Evolutionary conservation across 257 asterid species (phyloP).

Genomic region (Hygrophila difformis): DNA sequence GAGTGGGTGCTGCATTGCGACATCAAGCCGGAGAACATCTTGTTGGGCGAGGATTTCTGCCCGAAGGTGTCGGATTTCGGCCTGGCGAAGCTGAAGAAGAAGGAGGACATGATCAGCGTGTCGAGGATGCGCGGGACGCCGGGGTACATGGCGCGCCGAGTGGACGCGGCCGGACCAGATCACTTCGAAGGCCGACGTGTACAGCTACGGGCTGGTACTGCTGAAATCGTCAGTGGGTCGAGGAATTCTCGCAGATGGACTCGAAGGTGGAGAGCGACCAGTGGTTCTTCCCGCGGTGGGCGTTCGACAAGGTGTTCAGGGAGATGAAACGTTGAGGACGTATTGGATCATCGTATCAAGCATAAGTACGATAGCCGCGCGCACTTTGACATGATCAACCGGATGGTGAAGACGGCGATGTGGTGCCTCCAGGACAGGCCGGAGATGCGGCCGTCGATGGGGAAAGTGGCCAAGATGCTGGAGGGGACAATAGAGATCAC

Average conservation of each 20-base stretch:
- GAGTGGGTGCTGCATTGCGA: conserved; percentile 94
- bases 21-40: conserved; percentile 85
- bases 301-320: conserved; percentile 59
- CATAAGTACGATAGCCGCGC: conserved; percentile 38
- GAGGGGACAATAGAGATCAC: conserved; percentile 84
- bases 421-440: conserved; percentile 83
- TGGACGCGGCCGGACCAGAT: conserved; percentile 61
- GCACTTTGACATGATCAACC: conserved; percentile 58
- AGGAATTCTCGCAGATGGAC: conserved; percentile 43
- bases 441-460: conserved; percentile 80
- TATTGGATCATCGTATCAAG: conserved; percentile 55
- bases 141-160: conserved; percentile 87
- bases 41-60: conserved; percentile 77
- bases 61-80: conserved; percentile 92
- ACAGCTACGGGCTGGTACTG: conserved; percentile 69
- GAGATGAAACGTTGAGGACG: conserved; percentile 68
- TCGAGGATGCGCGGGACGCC: conserved; percentile 66
- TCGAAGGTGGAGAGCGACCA: conserved; percentile 55
- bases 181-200: conserved; percentile 80
- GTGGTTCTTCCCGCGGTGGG: conserved; percentile 79
- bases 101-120: conserved; percentile 56
- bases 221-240: conserved; percentile 70
- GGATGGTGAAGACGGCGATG: conserved; percentile 85
- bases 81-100: conserved; percentile 70
- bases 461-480: conserved; percentile 85